Evolutionary conservation across 2,329 filamentous ascomycete species (phyloP), one percentile per base, ranked within the genome.

Genomic region (Clonostachys byssicola): DNA sequence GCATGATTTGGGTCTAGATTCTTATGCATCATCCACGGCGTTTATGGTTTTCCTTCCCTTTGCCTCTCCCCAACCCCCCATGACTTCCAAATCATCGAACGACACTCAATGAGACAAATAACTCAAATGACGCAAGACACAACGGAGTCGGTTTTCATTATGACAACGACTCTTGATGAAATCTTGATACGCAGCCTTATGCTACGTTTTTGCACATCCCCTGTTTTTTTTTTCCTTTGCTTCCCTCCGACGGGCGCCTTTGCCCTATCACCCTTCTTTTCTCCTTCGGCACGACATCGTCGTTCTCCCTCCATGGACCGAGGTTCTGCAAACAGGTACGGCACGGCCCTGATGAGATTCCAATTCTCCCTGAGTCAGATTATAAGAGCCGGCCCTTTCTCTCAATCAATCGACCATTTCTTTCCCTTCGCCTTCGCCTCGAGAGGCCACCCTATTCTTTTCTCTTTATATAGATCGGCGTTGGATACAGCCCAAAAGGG

Each of bases 21-120:
- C 56, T 56, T 57, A 60, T 68, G 65, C 66, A 70, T 69, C 56
- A 58, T 61, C 51, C 55, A 60, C 56, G 61, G 65, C 64, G 63
- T 66, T 67, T 52, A 5, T 48, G 55, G 47, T 59, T 58, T 49
- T 51, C 50, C 51, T 57, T 40, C 36, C 40, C 23, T 30, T 30
- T 30, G 23, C 23, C 10, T 9, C 23, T 30, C 8, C 23, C 23
- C 23, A 30, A 2, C 23, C 23, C 23, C 9, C 23, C 3, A 30
- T 30, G 23, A 30, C 42, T 17, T 34, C 30, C 4, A 30, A 43
- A 12, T 18, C 20, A 43, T 23, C 17, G 8, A 20, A 14, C 9
- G 34, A 45, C 35, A 43, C 42, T 39, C 36, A 30, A 30, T 30
- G 23, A 30, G 23, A 30, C 23, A 30, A 30, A 30, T 30, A 30